phyloP scores from a whole-genome alignment of 208 protist species.

The Acanthamoeba triangularis region DNA sequence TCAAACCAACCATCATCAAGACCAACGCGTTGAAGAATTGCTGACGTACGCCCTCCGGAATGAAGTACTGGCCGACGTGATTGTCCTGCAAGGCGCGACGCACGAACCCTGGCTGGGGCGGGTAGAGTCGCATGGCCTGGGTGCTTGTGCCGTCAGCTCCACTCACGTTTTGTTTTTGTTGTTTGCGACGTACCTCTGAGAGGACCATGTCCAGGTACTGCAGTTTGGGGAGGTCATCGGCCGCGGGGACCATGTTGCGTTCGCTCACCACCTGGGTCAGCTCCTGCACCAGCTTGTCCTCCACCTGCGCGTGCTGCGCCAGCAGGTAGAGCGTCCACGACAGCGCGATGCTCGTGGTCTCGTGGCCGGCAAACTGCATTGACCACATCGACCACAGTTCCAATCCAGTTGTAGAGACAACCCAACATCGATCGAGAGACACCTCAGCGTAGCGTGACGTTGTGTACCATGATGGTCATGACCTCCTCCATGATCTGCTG shows the following conservation, averaged over 20 bases:
- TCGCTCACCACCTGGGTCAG: not conserved
- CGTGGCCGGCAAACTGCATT: slow-evolving; percentile 12
- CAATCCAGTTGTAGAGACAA: too few species aligned
- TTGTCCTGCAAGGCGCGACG: not conserved
- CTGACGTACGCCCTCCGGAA: not conserved
- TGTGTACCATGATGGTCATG: slow-evolving; percentile 50
- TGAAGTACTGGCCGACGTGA: not conserved
- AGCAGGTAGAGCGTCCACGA: slow-evolving; percentile 71
- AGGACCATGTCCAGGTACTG: slow-evolving; percentile 58
- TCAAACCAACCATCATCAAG: too few species aligned
- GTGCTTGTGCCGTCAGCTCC: too few species aligned
- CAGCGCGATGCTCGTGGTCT: slow-evolving; percentile 48
- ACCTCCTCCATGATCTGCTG: slow-evolving; percentile 58
- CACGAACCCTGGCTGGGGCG: not conserved
- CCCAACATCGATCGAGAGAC: not conserved
- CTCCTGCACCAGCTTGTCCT: slow-evolving; percentile 7
- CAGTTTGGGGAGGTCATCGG: not conserved
- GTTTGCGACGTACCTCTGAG: too few species aligned
- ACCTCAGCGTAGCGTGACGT: not conserved
- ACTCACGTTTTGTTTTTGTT: too few species aligned
- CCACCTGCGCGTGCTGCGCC: not conserved
- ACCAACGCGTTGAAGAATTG: not conserved
- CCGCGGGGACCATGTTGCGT: not conserved
- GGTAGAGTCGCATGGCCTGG: slow-evolving; percentile 53
- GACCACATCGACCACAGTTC: too few species aligned